Evolutionary conservation across 2,329 filamentous ascomycete genomes (phyloP).

Genomic region (Epichloe bromicola): DNA sequence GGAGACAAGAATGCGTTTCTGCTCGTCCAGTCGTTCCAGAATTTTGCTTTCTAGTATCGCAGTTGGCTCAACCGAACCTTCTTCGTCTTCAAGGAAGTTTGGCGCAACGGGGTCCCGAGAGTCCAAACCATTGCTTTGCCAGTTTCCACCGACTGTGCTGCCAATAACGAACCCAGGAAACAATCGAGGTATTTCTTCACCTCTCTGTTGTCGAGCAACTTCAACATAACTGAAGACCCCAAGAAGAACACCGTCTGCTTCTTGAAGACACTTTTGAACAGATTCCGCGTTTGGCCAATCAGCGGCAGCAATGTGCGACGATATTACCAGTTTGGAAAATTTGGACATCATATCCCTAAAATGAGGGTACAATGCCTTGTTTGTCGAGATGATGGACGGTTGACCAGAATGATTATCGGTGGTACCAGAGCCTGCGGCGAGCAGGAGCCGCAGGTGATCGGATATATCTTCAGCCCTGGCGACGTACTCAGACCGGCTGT

Average conservation of each 20-base stretch:
- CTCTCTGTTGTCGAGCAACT: slow-evolving; percentile 82
- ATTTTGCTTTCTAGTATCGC: slow-evolving; percentile 62
- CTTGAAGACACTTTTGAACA: slow-evolving; percentile 85
- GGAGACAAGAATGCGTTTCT: slow-evolving; percentile 73
- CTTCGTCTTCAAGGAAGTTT: slow-evolving; percentile 76
- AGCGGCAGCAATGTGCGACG: slow-evolving; percentile 90
- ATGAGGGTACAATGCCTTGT: slow-evolving; percentile 92
- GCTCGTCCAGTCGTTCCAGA: slow-evolving; percentile 71
- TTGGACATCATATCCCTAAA: slow-evolving; percentile 99
- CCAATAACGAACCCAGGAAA: slow-evolving; percentile 88
- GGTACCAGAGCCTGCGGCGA: slow-evolving; percentile 92
- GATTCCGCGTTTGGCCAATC: slow-evolving; percentile 94
- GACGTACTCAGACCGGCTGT: slow-evolving; percentile 80
- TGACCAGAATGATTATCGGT: slow-evolving; percentile 98
- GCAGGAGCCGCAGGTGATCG: slow-evolving; percentile 80
- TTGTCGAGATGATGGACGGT: slow-evolving; percentile 97
- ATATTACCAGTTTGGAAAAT: slow-evolving; percentile 97
- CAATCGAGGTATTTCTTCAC: slow-evolving; percentile 84
- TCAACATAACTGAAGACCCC: slow-evolving; percentile 96
- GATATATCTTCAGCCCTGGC: slow-evolving; percentile 95
- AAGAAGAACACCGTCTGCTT: slow-evolving; percentile 90
- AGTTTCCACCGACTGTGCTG: slow-evolving; percentile 72
- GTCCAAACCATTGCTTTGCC: slow-evolving; percentile 60
- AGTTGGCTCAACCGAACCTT: slow-evolving; percentile 57
- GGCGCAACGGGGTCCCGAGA: slow-evolving; percentile 61